These are phyloP conservation scores for Yamadazyma akitaensis DNA, from an alignment of 805 yeast genomes.

Conservation along the genomic window DNA sequence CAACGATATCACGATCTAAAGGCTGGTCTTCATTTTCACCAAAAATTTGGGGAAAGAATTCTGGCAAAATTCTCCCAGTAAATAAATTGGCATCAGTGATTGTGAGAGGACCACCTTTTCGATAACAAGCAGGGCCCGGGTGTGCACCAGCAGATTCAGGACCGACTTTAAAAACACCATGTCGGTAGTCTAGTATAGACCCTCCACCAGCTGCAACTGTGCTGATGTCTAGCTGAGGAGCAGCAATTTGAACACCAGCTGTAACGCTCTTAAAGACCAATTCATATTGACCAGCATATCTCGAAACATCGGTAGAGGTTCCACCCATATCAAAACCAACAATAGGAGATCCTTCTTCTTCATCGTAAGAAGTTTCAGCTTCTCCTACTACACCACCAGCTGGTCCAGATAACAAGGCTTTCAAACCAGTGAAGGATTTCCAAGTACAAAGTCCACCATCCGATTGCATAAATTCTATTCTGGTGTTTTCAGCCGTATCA, in stretches of 20 bases:
- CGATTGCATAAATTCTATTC: constrained; percentile 20
- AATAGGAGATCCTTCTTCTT: constrained; percentile 53
- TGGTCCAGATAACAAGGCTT: constrained; percentile 20
- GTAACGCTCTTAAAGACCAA: constrained; percentile 84
- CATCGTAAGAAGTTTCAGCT: constrained; percentile 19
- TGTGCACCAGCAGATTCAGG: constrained; percentile 85
- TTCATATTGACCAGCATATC: constrained; percentile 65
- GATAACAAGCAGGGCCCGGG: constrained; percentile 86
- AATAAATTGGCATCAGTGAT: constrained; percentile 81
- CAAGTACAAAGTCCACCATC: constrained; percentile 21
- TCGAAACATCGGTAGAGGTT: constrained; percentile 79
- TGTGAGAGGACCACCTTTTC: constrained; percentile 69
- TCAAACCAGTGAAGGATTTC: constrained; percentile 16
- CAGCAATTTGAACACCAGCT: constrained; percentile 80
- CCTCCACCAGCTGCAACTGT: constrained; percentile 42
- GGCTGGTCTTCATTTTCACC: constrained; percentile 77
- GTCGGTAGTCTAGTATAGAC: constrained; percentile 23
- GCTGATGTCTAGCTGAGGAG: constrained; percentile 65
- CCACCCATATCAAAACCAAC: constrained; percentile 93
- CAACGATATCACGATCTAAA: constrained; percentile 55
- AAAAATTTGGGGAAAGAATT: constrained; percentile 74
- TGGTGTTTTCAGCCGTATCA: constrained; percentile 31
- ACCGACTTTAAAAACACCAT: constrained; percentile 59
- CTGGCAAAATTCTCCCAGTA: constrained; percentile 69
- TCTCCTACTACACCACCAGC: constrained; percentile 25